A percentile compares a stretch with the other conserved stretches of the same genome.
Evolutionary conservation across 257 asterid genomes (phyloP).

Genomic region (Solanum pinnatisectum): DNA sequence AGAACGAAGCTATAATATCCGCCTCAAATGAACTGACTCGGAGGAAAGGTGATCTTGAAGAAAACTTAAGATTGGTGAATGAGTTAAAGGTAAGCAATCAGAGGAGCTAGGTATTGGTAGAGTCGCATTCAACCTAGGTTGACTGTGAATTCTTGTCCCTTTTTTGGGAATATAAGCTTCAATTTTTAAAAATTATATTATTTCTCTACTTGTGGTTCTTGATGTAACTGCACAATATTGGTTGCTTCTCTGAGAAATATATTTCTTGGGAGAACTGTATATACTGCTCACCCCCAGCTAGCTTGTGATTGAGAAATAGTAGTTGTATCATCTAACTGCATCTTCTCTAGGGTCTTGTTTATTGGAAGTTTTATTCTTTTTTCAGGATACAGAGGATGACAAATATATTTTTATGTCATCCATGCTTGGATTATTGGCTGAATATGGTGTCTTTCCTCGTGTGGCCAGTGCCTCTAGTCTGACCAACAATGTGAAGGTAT

Average conservation of each 20-base stretch:
- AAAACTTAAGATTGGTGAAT: conserved; percentile 68
- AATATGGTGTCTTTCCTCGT: conserved; percentile 79
- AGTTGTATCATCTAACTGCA: background rate
- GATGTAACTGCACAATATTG: background rate
- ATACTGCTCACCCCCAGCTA: background rate
- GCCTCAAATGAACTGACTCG: conserved; percentile 79
- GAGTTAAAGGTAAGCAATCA: conserved; percentile 67
- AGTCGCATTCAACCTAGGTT: background rate
- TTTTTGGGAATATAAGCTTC: background rate
- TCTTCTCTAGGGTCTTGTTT: conserved; percentile 5
- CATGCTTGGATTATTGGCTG: conserved; percentile 65
- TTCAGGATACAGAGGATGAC: conserved; percentile 78
- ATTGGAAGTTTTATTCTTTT: conserved; percentile 4
- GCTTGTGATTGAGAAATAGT: background rate
- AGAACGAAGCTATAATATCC: conserved; percentile 73
- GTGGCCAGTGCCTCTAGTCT: conserved; percentile 76
- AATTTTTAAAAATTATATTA: background rate
- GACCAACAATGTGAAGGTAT: conserved; percentile 69
- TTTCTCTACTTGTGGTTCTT: background rate
- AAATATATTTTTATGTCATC: conserved; percentile 64
- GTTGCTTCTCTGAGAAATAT: background rate
- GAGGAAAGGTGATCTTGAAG: conserved; percentile 94
- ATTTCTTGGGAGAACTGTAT: background rate
- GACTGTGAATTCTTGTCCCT: background rate
- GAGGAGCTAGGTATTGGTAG: background rate